Evolutionary conservation across 345 rosid genomes (phyloP).

Genomic region (Corchorus capsularis): DNA sequence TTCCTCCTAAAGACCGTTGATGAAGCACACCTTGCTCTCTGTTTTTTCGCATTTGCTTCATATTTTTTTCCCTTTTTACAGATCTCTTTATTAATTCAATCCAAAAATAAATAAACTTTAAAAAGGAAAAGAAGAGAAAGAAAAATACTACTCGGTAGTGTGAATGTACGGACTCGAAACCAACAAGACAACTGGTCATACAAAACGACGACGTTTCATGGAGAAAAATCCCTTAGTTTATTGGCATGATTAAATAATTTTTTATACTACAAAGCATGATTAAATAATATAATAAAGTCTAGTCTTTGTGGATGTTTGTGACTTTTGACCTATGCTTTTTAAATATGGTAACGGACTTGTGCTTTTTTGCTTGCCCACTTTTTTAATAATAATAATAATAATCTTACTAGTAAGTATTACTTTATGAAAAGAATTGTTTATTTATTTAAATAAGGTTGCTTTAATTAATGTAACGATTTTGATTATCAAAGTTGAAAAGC

Average conservation of each 20-base stretch:
- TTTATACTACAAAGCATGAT: too few relatives aligned
- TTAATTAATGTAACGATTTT: not conserved
- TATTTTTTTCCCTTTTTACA: not conserved
- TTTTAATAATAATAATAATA: not conserved
- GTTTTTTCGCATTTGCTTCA: not conserved
- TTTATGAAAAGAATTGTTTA: not conserved
- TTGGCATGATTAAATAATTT: not conserved
- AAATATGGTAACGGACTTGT: not conserved
- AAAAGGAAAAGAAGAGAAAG: too few relatives aligned
- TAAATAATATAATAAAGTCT: too few relatives aligned
- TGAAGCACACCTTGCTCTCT: not conserved
- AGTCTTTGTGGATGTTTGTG: not conserved
- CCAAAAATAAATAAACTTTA: too few relatives aligned
- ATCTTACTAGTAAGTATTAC: not conserved
- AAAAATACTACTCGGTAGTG: not conserved
- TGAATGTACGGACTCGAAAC: not conserved
- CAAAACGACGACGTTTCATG: not conserved
- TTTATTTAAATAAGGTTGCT: not conserved
- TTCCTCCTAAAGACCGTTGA: conserved; percentile 8
- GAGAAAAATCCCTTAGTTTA: not conserved
- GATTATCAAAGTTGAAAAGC: not conserved
- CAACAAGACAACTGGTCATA: too few relatives aligned
- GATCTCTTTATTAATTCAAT: not conserved
- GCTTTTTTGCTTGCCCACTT: not conserved
- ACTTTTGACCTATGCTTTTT: not conserved